Conservation (phyloP, 257 asterid genomes). For the Nyctanthes arbortristis region DNA sequence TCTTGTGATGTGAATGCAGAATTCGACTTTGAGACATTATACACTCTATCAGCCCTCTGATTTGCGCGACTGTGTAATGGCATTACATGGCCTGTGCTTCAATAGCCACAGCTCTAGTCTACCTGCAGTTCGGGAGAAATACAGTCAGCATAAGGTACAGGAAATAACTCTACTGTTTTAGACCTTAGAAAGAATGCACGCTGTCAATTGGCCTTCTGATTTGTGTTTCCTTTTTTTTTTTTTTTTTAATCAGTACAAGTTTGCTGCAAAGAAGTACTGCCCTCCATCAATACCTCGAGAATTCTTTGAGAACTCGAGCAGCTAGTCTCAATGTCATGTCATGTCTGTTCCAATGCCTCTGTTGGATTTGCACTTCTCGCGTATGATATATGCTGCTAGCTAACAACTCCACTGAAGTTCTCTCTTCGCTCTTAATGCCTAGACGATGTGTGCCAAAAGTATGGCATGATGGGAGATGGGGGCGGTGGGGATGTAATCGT, state of each 20-base stretch:
- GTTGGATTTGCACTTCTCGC: constrained; percentile 12
- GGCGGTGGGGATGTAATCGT: no score
- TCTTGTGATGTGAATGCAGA: constrained; percentile 39
- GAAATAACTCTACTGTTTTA: background rate
- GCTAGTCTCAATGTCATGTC: constrained; percentile 34
- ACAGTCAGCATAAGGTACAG: constrained; percentile 91
- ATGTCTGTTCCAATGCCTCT: constrained; percentile 21
- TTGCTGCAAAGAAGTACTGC: constrained; percentile 93
- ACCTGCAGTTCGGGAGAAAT: constrained; percentile 87
- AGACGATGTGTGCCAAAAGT: no score
- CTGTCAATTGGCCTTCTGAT: background rate
- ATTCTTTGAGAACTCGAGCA: constrained; percentile 55
- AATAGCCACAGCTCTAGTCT: constrained; percentile 51
- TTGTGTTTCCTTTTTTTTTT: constrained; percentile 3
- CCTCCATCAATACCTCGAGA: constrained; percentile 80
- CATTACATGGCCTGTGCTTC: constrained; percentile 51
- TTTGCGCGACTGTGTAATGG: constrained; percentile 46
- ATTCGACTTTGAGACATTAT: constrained; percentile 45
- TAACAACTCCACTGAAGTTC: background rate
- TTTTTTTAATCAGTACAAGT: constrained; percentile 70
- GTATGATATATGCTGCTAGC: constrained; percentile 11
- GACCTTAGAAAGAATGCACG: background rate
- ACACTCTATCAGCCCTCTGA: constrained; percentile 52
- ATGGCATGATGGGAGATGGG: no score
- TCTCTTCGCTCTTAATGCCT: no score